These are phyloP conservation scores for Pleurozium schreberi DNA, from an alignment of 225 moss, liverwort and hornwort genomes.

Conservation along the genomic window DNA sequence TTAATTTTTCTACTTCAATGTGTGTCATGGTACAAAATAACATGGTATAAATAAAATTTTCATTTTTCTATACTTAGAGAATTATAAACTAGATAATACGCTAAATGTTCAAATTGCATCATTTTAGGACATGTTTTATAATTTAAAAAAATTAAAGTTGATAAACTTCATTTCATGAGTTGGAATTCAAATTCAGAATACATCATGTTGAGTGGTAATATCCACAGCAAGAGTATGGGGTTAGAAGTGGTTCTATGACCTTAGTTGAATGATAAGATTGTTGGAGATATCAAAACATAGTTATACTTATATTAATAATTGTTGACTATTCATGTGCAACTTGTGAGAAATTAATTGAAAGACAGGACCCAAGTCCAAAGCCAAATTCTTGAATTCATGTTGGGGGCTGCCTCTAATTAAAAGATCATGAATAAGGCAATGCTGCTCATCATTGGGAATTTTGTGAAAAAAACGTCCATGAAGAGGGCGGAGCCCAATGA, in stretches of 20 bases:
- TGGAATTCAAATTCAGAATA: background rate
- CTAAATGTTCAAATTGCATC: background rate
- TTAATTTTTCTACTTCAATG: background rate
- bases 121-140: background rate
- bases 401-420: fast-evolving
- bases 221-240: background rate
- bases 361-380: background rate
- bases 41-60: no score
- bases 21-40: background rate
- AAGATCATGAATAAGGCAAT: no score
- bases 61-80: background rate
- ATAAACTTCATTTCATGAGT: background rate
- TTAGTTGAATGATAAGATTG: background rate
- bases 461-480: no score
- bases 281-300: background rate
- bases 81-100: background rate
- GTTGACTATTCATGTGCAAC: background rate
- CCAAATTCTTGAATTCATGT: background rate
- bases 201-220: background rate
- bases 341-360: background rate
- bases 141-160: background rate
- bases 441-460: no score
- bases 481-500: no score
- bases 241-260: background rate
- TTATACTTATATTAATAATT: background rate